These are phyloP conservation scores for Blastobotrys robertii DNA, from an alignment of 805 yeast genomes.

Conservation along the genomic window DNA sequence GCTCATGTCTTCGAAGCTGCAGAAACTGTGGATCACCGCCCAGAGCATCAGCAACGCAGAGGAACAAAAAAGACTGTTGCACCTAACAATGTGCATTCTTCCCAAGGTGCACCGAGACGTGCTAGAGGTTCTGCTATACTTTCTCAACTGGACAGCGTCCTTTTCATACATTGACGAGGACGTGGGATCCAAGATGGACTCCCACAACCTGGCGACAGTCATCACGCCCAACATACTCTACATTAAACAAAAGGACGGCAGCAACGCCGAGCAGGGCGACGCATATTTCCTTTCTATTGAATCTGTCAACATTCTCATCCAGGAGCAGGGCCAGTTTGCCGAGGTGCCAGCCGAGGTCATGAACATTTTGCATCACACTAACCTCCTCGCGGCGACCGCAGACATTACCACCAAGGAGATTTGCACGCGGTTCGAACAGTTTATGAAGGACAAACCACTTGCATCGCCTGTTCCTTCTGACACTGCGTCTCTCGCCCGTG, in stretches of 20 bases:
- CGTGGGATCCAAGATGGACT: conserved; percentile 90
- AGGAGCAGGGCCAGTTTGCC: conserved; percentile 68
- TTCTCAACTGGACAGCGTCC: conserved; percentile 91
- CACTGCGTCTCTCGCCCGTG: conserved; percentile 1
- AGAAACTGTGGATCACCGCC: conserved; percentile 63
- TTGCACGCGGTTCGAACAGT: conserved; percentile 15
- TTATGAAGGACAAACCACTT: conserved; percentile 5
- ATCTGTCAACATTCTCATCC: conserved; percentile 74
- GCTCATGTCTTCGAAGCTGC: conserved; percentile 62
- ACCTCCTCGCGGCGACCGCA: conserved; percentile 11
- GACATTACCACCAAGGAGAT: conserved; percentile 24
- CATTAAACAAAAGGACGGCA: conserved; percentile 29
- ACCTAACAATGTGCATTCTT: conserved; percentile 60
- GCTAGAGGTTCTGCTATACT: conserved; percentile 74
- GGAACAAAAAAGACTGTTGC: conserved; percentile 45
- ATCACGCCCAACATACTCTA: conserved; percentile 85
- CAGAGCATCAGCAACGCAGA: conserved; percentile 32
- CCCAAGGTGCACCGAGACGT: conserved; percentile 78
- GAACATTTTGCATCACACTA: conserved; percentile 39
- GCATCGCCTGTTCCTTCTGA: conserved; percentile 1
- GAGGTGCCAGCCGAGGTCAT: conserved; percentile 62
- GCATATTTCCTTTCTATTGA: conserved; percentile 81
- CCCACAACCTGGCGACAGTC: conserved; percentile 90
- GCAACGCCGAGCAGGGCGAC: conserved; percentile 20
- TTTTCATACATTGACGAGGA: conserved; percentile 89